These are phyloP conservation scores for Orbilia quercus DNA, from an alignment of 2,329 filamentous ascomycete species.

Conservation along the genomic window DNA sequence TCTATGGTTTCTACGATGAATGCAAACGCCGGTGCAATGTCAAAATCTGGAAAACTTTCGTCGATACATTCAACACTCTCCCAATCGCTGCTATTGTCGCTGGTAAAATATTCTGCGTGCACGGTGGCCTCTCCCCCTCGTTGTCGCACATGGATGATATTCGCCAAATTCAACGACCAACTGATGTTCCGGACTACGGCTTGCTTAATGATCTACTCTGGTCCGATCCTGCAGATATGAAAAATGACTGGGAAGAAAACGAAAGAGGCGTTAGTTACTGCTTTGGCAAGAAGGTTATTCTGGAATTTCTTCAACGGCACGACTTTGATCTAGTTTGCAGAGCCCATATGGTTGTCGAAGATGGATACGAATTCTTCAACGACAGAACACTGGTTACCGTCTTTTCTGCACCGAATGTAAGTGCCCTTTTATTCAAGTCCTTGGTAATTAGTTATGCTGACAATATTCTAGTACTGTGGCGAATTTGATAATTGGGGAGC, in stretches of 20 bases:
- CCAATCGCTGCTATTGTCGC: conserved; percentile 97
- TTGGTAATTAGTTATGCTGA: conserved; percentile 47
- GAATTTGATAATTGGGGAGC: conserved; percentile 99
- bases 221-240: conserved; percentile 98
- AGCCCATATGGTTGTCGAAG: conserved; percentile 99
- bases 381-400: conserved; percentile 95
- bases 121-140: conserved; percentile 91
- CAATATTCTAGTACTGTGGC: conserved; percentile 80
- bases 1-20: conserved; percentile 98
- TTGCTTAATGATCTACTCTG: conserved; percentile 93
- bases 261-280: conserved; percentile 97
- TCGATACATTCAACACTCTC: conserved; percentile 94
- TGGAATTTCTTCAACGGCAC: conserved; percentile 91
- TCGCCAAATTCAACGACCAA: conserved; percentile 91
- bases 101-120: conserved; percentile 97
- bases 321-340: conserved; percentile 98
- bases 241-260: conserved; percentile 96
- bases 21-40: conserved; percentile 96
- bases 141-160: conserved; percentile 98
- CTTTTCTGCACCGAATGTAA: conserved; percentile 95
- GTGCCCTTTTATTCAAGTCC: conserved; percentile 62
- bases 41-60: conserved; percentile 98
- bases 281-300: conserved; percentile 97
- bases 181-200: conserved; percentile 96
- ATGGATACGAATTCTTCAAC: conserved; percentile 98